Evolutionary conservation across 768 basidiomycete genomes (phyloP).

Genomic region (Hygrophoropsis aurantiaca): DNA sequence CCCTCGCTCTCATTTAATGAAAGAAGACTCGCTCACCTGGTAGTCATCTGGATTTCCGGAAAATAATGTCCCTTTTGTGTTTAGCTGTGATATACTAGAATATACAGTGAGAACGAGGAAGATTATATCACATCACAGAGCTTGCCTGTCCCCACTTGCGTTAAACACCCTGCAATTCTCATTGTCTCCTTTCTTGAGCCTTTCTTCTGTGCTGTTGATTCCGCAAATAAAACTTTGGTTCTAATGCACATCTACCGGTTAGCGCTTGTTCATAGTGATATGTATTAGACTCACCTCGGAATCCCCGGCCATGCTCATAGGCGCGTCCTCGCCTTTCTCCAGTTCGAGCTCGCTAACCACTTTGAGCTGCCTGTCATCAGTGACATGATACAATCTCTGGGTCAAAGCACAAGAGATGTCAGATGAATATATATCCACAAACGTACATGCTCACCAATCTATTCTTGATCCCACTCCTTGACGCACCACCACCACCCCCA

Average conservation of each 20-base stretch:
- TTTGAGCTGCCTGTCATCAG: constrained; percentile 49
- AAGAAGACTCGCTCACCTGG: constrained; percentile 59
- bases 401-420: background rate
- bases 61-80: constrained; percentile 60
- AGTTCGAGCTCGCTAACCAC: constrained; percentile 72
- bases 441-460: constrained; percentile 62
- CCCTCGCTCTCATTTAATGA: constrained; percentile 8
- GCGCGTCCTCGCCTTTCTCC: constrained; percentile 82
- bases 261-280: constrained; percentile 1
- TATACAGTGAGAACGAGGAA: constrained; percentile 1
- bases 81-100: constrained; percentile 51
- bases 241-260: constrained; percentile 25
- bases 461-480: constrained; percentile 90
- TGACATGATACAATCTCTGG: constrained; percentile 71
- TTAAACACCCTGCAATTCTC: constrained; percentile 80
- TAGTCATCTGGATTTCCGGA: constrained; percentile 70
- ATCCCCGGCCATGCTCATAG: constrained; percentile 90
- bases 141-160: constrained; percentile 30
- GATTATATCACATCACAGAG: background rate
- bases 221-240: constrained; percentile 72
- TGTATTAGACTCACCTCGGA: constrained; percentile 43
- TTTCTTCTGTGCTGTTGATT: constrained; percentile 74
- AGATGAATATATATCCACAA: background rate
- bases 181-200: constrained; percentile 66
- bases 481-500: constrained; percentile 89